Evolutionary conservation across 139 green algal genomes (phyloP).

Genomic region (Yamagishiella unicocca): DNA sequence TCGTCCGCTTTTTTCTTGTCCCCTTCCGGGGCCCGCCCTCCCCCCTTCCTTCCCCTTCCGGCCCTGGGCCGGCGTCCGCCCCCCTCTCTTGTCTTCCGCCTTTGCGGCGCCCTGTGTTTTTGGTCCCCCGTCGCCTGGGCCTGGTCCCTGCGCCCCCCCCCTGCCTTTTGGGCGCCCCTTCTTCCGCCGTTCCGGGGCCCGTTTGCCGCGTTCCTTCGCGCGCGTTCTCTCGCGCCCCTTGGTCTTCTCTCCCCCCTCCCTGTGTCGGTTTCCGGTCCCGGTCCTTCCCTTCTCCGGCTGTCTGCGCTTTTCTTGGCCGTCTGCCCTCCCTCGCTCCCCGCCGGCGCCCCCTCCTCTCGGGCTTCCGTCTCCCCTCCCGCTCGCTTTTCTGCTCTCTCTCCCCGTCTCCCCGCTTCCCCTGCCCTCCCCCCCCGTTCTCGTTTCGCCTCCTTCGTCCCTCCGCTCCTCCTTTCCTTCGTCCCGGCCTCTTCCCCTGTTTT

Average conservation of each 20-base stretch:
- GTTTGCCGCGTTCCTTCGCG: not conserved
- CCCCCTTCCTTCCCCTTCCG: not conserved
- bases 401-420: not conserved
- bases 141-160: not conserved
- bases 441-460: not conserved
- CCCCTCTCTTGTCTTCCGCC: too few relatives aligned
- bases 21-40: too few relatives aligned
- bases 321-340: not conserved
- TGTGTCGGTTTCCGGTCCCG: not conserved
- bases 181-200: not conserved
- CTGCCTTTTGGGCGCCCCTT: not conserved
- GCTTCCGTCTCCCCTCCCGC: not conserved
- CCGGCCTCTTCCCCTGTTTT: not conserved
- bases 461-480: not conserved
- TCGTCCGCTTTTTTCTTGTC: not conserved
- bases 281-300: not conserved
- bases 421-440: not conserved
- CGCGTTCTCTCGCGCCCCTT: not conserved
- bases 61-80: not conserved
- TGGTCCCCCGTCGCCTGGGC: not conserved
- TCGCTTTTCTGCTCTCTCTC: not conserved
- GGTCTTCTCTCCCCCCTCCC: not conserved
- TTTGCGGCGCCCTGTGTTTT: not conserved
- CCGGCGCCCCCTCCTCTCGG: not conserved
- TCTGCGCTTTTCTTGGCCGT: not conserved